Base-by-base conservation (phyloP, 2,329 filamentous ascomycete species). In the Diaporthe helianthi region DNA sequence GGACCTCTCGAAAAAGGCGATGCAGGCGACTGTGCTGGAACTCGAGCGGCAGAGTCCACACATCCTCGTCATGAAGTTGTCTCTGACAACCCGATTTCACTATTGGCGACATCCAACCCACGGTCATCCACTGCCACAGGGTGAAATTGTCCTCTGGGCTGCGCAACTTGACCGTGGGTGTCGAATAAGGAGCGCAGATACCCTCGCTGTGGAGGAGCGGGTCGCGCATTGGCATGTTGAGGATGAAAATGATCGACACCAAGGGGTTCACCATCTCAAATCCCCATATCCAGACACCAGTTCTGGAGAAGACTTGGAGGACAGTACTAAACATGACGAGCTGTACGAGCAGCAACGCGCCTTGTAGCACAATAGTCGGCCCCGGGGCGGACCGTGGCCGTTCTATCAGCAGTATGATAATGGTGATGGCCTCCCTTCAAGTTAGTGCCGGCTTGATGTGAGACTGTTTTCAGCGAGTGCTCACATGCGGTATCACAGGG, bases 1-100 rank as follows among this genome's bases (percentile, higher is more conserved):
- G 82, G 12, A 97, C 83, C 55, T 90, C 87, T 52, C 91, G 87
- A 74, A 97, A 97, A 4, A 88, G 86, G 52, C 89, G 84, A 76
- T 97, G 93, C 0, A 97, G 84, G 1, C 89, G 84, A 41, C 82
- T 85, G 77, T 97, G 94, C 74, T 97, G 93, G 72, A 95, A 97
- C 65, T 96, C 91, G 73, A 89, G 92, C 0, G 90, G 89, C 0
- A 97, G 81, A 47, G 86, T 82, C 94, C 94, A 97, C 2, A 97
- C 91, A 76, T 97, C 93, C 46, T 90, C 86, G 47, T 94, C 90
- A 44, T 93, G 82, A 10, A 97, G 82, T 73, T 93, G 90, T 49
- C 89, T 84, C 36, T 83, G 81, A 51, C 83, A 86, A 1, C 91
- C 93, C 29, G 89, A 79, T 1, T 83, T 81, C 15, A 97, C 93